Percentiles rank a stretch among this genome's conserved stretches.
Conservation (phyloP, 495 filamentous ascomycete genomes). For the Penicillium samsonianum region DNA sequence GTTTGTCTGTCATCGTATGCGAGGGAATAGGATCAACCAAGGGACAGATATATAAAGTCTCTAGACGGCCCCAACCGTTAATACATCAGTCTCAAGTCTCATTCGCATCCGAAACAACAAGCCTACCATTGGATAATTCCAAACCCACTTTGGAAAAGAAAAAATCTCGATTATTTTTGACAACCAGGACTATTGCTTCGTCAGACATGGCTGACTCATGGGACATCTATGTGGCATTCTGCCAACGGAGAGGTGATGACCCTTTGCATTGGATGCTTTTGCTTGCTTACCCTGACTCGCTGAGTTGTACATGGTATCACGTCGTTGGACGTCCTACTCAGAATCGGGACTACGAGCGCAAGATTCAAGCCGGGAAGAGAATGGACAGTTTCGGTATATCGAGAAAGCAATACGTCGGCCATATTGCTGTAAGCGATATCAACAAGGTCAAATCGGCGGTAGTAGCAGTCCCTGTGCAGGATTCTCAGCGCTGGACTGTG, state of each 20-base stretch:
- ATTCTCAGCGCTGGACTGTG: neutral
- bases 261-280: slow-evolving; percentile 8
- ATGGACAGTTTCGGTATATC: slow-evolving; percentile 5
- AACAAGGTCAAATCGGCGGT: neutral
- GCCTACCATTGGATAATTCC: too few relatives aligned
- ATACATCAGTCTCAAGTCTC: too few relatives aligned
- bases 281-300: neutral
- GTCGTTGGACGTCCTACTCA: slow-evolving; percentile 1
- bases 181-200: too few relatives aligned
- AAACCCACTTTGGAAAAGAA: too few relatives aligned
- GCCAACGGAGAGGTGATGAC: neutral
- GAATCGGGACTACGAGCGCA: neutral
- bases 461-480: neutral
- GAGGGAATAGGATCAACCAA: neutral
- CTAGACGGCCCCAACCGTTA: too few relatives aligned
- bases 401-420: neutral
- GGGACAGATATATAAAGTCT: too few relatives aligned
- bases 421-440: neutral
- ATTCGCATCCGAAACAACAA: too few relatives aligned
- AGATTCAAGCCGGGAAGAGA: slow-evolving; percentile 1
- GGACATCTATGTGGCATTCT: neutral
- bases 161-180: too few relatives aligned
- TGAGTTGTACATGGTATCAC: slow-evolving; percentile 9
- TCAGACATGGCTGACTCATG: neutral
- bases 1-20: neutral